A percentile compares a stretch with the other conserved stretches of the same genome.
Conservation (phyloP, 768 basidiomycete genomes). For the Trichaptum fuscoviolaceum region DNA sequence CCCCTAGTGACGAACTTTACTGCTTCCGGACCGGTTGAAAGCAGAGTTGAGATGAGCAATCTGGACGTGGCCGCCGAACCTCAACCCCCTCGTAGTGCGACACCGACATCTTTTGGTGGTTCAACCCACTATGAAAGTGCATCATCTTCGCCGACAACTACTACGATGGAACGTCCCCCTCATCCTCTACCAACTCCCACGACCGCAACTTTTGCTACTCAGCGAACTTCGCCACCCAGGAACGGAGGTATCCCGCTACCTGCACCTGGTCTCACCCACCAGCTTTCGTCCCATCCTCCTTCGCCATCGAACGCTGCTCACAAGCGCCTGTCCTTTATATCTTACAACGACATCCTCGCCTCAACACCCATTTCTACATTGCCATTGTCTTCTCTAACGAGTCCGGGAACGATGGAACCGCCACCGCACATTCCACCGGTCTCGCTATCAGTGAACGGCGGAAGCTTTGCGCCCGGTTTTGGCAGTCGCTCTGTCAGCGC, state of each 20-base stretch:
- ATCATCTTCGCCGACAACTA: slow-evolving; percentile 35
- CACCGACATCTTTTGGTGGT: slow-evolving; percentile 27
- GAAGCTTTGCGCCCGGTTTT: slow-evolving; percentile 20
- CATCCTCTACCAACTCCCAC: slow-evolving; percentile 18
- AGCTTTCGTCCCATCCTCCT: slow-evolving; percentile 28
- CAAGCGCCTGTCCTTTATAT: slow-evolving; percentile 85
- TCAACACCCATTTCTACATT: slow-evolving; percentile 70
- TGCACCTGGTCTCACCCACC: slow-evolving; percentile 17
- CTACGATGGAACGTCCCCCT: slow-evolving; percentile 26
- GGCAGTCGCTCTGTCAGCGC: slow-evolving; percentile 14
- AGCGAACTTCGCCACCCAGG: not conserved
- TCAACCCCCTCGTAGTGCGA: slow-evolving; percentile 47
- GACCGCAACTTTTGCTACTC: slow-evolving; percentile 20
- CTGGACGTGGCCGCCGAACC: not conserved
- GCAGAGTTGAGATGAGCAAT: not conserved
- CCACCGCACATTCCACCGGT: slow-evolving; percentile 74
- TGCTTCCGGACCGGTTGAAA: not conserved
- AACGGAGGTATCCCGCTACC: not conserved
- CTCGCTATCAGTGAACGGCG: slow-evolving; percentile 12
- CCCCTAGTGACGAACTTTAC: slow-evolving; percentile 7
- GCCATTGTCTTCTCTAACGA: slow-evolving; percentile 69
- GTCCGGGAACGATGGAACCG: slow-evolving; percentile 48
- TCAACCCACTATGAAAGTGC: slow-evolving; percentile 10
- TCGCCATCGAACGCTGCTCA: slow-evolving; percentile 41
- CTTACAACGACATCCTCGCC: slow-evolving; percentile 79